These are phyloP conservation scores for Prunella vulgaris DNA, from an alignment of 257 asterid species.

Conservation along the genomic window DNA sequence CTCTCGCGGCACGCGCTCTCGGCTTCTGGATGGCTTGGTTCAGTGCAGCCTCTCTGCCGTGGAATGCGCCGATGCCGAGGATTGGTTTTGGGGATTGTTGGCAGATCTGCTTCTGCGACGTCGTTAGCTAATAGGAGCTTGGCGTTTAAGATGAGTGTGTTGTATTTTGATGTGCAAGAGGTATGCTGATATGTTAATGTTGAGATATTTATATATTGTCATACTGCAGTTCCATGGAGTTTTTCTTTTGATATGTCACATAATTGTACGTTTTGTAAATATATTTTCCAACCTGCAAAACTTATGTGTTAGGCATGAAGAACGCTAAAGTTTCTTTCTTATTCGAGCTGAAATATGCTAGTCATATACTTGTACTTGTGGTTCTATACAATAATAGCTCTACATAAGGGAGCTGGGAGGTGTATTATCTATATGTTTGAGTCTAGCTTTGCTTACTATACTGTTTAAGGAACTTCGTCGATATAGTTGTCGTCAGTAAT, in stretches of 20 bases:
- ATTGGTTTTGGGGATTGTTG: conserved; percentile 89
- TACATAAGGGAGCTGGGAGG: not conserved
- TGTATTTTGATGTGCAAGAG: conserved; percentile 88
- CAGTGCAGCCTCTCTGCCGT: conserved; percentile 97
- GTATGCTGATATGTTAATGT: conserved; percentile 26
- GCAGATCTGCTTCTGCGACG: conserved; percentile 93
- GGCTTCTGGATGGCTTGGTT: conserved; percentile 98
- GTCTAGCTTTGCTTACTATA: not conserved
- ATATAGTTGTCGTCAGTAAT: not conserved
- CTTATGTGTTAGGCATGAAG: not conserved
- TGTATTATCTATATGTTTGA: not conserved
- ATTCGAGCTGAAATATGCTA: not conserved
- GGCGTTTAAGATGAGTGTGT: conserved; percentile 95
- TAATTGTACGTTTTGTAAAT: not conserved
- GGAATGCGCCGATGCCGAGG: conserved; percentile 62
- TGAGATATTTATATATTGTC: not conserved
- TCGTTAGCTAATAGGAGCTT: conserved; percentile 80
- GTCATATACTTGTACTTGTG: not conserved
- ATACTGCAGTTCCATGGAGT: not conserved
- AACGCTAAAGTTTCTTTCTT: not conserved
- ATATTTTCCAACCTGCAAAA: not conserved
- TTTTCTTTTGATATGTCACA: not conserved
- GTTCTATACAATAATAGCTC: not conserved
- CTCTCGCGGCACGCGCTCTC: conserved; percentile 83
- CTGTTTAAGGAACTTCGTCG: not conserved